phyloP scores from a whole-genome alignment of 352 stramenopile genomes.

The Phytophthora cajani region DNA sequence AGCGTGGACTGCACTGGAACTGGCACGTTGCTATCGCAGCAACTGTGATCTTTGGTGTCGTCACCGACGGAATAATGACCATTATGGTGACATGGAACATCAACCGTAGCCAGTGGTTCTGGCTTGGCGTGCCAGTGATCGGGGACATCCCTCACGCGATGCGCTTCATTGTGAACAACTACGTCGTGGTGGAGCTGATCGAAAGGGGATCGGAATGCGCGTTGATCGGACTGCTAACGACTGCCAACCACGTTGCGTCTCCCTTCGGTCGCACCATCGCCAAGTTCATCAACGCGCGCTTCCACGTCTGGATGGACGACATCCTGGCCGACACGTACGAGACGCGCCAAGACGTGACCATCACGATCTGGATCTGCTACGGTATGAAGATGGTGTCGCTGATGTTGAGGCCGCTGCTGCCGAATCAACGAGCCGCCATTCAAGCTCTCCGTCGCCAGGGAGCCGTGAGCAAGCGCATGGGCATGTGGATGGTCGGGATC shows the following conservation, averaged over 20 bases:
- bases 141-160: slow-evolving; percentile 56
- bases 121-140: slow-evolving; percentile 59
- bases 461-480: slow-evolving; percentile 48
- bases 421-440: slow-evolving; percentile 44
- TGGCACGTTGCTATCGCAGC: slow-evolving; percentile 50
- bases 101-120: slow-evolving; percentile 68
- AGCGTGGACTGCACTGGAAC: slow-evolving; percentile 62
- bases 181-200: slow-evolving; percentile 65
- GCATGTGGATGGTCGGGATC: slow-evolving; percentile 43
- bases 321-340: slow-evolving; percentile 52
- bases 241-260: slow-evolving; percentile 51
- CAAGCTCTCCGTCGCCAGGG: slow-evolving; percentile 43
- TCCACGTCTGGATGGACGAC: slow-evolving; percentile 61
- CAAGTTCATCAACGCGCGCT: slow-evolving; percentile 63
- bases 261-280: slow-evolving; percentile 54
- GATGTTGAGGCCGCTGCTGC: slow-evolving; percentile 55
- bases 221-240: slow-evolving; percentile 59
- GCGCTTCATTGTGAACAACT: slow-evolving; percentile 64
- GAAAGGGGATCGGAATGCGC: slow-evolving; percentile 59
- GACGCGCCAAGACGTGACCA: slow-evolving; percentile 62
- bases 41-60: slow-evolving; percentile 24
- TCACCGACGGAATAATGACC: slow-evolving; percentile 55
- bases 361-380: slow-evolving; percentile 65
- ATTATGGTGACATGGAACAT: slow-evolving; percentile 62
- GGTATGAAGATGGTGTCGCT: slow-evolving; percentile 58